These are phyloP conservation scores for Kodamaea fukazawae DNA, from an alignment of 805 yeast species.

Conservation along the genomic window DNA sequence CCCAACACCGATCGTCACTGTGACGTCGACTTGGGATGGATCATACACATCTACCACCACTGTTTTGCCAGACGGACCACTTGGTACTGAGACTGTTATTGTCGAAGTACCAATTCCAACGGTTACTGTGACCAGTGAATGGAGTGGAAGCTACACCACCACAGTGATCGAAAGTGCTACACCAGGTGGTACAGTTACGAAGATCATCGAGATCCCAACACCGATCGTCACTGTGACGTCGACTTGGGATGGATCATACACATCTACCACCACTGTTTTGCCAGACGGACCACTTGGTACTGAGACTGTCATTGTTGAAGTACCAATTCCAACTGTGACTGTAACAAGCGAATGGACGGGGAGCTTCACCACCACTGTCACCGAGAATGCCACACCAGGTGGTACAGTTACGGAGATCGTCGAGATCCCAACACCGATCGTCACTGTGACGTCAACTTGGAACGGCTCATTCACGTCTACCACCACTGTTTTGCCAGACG, in stretches of 20 bases:
- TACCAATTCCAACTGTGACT: constrained; percentile 9
- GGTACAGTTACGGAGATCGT: constrained; percentile 13
- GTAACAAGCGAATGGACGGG: constrained; percentile 3
- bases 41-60: neutral
- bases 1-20: constrained; percentile 9
- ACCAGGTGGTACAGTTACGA: constrained; percentile 14
- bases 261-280: constrained; percentile 9
- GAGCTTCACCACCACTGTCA: constrained; percentile 4
- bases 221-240: constrained; percentile 13
- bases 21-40: constrained; percentile 2
- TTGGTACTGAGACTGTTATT: constrained; percentile 7
- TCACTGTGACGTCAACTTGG: constrained; percentile 8
- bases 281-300: constrained; percentile 9
- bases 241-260: constrained; percentile 10
- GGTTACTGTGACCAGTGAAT: constrained; percentile 8
- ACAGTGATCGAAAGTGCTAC: constrained; percentile 9
- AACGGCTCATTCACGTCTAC: constrained; percentile 6
- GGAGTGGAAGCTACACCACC: constrained; percentile 8
- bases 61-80: neutral
- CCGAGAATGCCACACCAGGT: constrained; percentile 5
- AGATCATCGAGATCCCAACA: constrained; percentile 13
- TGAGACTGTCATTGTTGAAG: constrained; percentile 12
- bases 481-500: constrained; percentile 6
- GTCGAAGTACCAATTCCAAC: constrained; percentile 10
- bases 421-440: constrained; percentile 12